These are phyloP conservation scores for Phlegmacium glaucopus DNA, from an alignment of 768 basidiomycete genomes.

Conservation along the genomic window DNA sequence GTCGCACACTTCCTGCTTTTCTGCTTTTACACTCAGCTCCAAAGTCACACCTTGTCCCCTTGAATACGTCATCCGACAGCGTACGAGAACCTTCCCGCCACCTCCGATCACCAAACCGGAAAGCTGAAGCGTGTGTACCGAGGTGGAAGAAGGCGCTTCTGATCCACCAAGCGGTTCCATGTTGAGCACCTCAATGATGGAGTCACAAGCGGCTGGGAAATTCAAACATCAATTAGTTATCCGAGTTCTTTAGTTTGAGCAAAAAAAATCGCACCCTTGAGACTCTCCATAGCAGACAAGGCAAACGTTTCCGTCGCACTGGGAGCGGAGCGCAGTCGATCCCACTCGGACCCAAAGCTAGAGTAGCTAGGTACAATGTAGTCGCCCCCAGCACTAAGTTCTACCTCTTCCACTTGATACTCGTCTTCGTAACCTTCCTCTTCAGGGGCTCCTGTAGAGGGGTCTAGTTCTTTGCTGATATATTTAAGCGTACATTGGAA, in stretches of 20 bases:
- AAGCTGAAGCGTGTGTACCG: conserved; percentile 92
- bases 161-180: conserved; percentile 97
- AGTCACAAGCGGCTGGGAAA: conserved; percentile 85
- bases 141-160: conserved; percentile 73
- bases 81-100: conserved; percentile 92
- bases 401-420: conserved; percentile 95
- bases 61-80: conserved; percentile 94
- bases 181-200: conserved; percentile 91
- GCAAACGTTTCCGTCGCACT: conserved; percentile 91
- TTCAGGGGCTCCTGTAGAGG: conserved; percentile 91
- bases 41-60: conserved; percentile 89
- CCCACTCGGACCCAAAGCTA: conserved; percentile 94
- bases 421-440: conserved; percentile 99
- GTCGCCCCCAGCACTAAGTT: conserved; percentile 88
- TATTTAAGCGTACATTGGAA: conserved; percentile 94
- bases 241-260: neutral
- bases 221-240: conserved; percentile 13
- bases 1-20: conserved; percentile 81
- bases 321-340: conserved; percentile 75
- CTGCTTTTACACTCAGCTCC: conserved; percentile 88
- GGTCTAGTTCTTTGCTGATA: conserved; percentile 96
- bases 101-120: conserved; percentile 90
- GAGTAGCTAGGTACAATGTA: conserved; percentile 95
- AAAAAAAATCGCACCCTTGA: conserved; percentile 69
- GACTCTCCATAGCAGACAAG: conserved; percentile 85